A percentile compares a stretch with the other conserved stretches of the same genome.
phyloP scores from a whole-genome alignment of 2,329 filamentous ascomycete genomes.

The Chaetomium sp. region DNA sequence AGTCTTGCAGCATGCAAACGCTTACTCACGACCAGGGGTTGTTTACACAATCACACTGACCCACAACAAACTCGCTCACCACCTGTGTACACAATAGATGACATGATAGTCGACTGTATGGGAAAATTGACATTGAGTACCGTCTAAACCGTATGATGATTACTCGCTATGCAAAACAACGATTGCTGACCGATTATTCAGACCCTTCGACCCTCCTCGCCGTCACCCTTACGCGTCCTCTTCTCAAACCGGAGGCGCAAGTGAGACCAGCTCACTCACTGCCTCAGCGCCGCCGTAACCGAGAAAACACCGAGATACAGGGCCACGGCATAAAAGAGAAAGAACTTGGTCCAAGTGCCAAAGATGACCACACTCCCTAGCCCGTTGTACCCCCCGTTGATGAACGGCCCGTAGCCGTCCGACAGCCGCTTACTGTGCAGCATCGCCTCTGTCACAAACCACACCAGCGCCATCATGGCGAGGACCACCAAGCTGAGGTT shows the following conservation, averaged over 20 bases:
- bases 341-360: conserved; percentile 18
- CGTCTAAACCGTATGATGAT: not conserved
- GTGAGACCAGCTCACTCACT: conserved; percentile 6
- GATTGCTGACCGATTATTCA: conserved; percentile 1
- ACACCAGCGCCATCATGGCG: conserved; percentile 2
- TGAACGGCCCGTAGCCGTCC: conserved; percentile 17
- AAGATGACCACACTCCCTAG: conserved; percentile 19
- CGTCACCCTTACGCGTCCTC: not conserved
- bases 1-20: not conserved
- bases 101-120: no score
- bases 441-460: conserved; percentile 15
- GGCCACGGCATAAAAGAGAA: not conserved
- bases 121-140: not conserved
- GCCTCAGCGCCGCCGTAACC: not conserved
- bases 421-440: conserved; percentile 24
- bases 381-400: conserved; percentile 23
- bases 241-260: not conserved
- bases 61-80: conserved; percentile 1
- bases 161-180: not conserved
- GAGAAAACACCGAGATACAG: not conserved
- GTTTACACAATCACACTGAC: conserved; percentile 12
- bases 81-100: not conserved
- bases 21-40: conserved; percentile 20
- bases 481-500: not conserved
- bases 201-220: not conserved